phyloP scores from a whole-genome alignment of 148 eudicot genomes.

The Talinum fruticosum region DNA sequence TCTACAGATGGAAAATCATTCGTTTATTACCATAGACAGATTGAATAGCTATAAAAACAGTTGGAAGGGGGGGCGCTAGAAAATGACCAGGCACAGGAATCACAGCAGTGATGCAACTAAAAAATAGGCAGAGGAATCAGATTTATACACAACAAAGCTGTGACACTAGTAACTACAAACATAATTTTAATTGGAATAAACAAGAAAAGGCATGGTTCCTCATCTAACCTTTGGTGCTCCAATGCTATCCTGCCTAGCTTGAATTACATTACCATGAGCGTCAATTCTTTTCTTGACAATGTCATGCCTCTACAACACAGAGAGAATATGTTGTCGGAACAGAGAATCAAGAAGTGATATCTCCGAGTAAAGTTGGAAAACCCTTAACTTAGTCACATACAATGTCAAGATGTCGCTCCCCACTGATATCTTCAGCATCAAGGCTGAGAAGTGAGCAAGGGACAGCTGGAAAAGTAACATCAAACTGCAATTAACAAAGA shows the following conservation, averaged over 20 bases:
- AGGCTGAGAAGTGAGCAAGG: conserved; percentile 78
- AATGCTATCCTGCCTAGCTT: conserved; percentile 59
- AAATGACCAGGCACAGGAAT: background rate
- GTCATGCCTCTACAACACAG: conserved; percentile 68
- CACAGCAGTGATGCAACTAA: background rate
- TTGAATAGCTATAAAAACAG: background rate
- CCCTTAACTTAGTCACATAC: conserved; percentile 42
- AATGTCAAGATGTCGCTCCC: conserved; percentile 87
- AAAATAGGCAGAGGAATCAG: background rate
- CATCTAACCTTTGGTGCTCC: conserved; percentile 84
- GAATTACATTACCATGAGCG: conserved; percentile 60
- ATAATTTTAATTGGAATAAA: background rate
- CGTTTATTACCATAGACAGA: background rate
- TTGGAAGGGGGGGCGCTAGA: background rate
- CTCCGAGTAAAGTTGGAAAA: conserved; percentile 6
- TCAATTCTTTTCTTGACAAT: conserved; percentile 85
- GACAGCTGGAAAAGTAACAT: conserved; percentile 82
- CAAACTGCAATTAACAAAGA: conserved; percentile 65
- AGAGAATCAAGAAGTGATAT: background rate
- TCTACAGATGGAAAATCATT: conserved; percentile 33
- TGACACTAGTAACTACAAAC: background rate
- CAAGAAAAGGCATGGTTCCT: conserved; percentile 9
- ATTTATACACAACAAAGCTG: background rate
- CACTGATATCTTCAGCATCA: conserved; percentile 97
- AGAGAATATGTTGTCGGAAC: conserved; percentile 4